Conservation (phyloP, 805 yeast species). For the Kurtzmaniella cleridarum region DNA sequence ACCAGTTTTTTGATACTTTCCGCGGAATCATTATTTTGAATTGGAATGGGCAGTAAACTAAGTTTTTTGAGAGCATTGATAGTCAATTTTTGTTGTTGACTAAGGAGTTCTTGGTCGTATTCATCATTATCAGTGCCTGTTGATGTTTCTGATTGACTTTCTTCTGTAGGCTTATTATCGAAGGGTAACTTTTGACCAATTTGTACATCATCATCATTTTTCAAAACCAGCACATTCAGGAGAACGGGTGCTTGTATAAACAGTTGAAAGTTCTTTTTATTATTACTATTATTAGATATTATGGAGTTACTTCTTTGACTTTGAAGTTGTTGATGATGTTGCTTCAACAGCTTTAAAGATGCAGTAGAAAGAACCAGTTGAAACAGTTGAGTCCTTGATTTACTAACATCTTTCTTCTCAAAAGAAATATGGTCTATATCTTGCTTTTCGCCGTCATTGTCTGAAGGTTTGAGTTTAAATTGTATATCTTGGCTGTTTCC, state of each 20-base stretch:
- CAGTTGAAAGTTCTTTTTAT: constrained; percentile 36
- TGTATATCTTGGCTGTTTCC: too few species aligned
- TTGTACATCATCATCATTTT: constrained; percentile 25
- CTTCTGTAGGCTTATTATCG: constrained; percentile 13
- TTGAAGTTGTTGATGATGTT: constrained; percentile 12
- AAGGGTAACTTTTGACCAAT: constrained; percentile 41
- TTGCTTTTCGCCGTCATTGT: constrained; percentile 2
- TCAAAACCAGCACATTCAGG: constrained; percentile 29
- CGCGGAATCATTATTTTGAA: constrained; percentile 19
- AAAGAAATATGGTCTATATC: constrained; percentile 15
- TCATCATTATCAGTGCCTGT: constrained; percentile 15
- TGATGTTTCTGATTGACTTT: constrained; percentile 1
- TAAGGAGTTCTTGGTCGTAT: constrained; percentile 30
- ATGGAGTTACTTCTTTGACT: constrained; percentile 14
- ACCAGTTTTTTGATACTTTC: constrained; percentile 2
- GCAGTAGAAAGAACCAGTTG: constrained; percentile 42
- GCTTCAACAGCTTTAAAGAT: constrained; percentile 34
- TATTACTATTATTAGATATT: constrained; percentile 17
- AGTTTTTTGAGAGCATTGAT: constrained; percentile 39
- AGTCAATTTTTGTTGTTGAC: constrained; percentile 39
- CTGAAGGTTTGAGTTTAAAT: too few species aligned
- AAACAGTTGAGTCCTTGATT: constrained; percentile 36
- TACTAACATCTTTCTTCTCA: constrained; percentile 33
- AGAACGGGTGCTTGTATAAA: constrained; percentile 43
- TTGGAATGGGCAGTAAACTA: constrained; percentile 37